Conservation (phyloP, 1,284 basidiomycete species). For the Ustilago hordei region DNA sequence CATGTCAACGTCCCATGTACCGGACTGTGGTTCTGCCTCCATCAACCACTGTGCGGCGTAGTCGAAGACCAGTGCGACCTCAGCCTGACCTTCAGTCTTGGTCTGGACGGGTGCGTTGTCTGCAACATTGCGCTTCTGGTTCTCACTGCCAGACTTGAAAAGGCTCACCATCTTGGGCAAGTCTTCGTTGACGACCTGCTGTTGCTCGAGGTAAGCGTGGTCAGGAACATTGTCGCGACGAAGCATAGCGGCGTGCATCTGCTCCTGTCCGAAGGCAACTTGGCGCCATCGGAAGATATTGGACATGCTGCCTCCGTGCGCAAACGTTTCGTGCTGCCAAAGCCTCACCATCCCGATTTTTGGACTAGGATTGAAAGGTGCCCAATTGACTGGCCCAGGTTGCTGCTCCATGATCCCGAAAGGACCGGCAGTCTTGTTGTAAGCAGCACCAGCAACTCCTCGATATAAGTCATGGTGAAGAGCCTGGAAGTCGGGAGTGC, state of each 20-base stretch:
- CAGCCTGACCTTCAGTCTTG: conserved; percentile 30
- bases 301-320: conserved; percentile 44
- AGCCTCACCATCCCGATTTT: conserved; percentile 47
- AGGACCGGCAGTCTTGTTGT: conserved; percentile 42
- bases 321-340: conserved; percentile 56
- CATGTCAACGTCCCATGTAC: conserved; percentile 35
- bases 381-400: conserved; percentile 51
- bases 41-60: conserved; percentile 43
- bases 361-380: conserved; percentile 37
- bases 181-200: conserved; percentile 45
- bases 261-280: conserved; percentile 54
- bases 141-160: conserved; percentile 10
- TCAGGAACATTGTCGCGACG: conserved; percentile 52
- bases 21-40: conserved; percentile 51
- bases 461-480: conserved; percentile 48
- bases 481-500: conserved; percentile 48
- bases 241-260: conserved; percentile 57
- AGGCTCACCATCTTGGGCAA: conserved; percentile 30
- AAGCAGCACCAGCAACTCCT: conserved; percentile 44
- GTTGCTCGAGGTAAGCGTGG: conserved; percentile 49
- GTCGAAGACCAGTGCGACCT: conserved; percentile 50
- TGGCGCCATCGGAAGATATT: conserved; percentile 58
- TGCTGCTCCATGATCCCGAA: conserved; percentile 56
- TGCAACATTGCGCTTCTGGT: conserved; percentile 20
- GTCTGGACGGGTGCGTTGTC: conserved; percentile 24